Evolutionary conservation across 2,329 filamentous ascomycete genomes (phyloP).

Genomic region (Zasmidium cellare): DNA sequence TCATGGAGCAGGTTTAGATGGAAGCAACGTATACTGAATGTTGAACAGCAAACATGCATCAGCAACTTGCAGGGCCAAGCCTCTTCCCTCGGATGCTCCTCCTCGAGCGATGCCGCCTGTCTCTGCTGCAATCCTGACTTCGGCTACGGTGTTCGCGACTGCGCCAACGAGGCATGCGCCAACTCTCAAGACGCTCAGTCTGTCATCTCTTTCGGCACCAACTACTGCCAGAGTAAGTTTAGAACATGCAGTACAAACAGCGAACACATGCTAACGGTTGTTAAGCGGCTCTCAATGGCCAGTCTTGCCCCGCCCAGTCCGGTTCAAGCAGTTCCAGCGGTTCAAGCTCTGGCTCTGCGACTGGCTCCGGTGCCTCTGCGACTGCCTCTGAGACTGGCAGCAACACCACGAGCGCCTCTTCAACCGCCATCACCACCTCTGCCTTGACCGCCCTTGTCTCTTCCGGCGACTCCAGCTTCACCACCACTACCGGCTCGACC

Average conservation of each 20-base stretch:
- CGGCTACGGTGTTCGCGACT: slow-evolving; percentile 42
- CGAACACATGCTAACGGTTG: not conserved
- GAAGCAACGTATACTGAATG: slow-evolving; percentile 9
- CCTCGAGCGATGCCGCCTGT: slow-evolving; percentile 33
- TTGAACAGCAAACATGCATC: slow-evolving; percentile 36
- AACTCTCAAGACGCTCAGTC: slow-evolving; percentile 24
- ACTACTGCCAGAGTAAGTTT: slow-evolving; percentile 34
- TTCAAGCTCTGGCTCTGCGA: slow-evolving; percentile 4
- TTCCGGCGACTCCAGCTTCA: slow-evolving; percentile 29
- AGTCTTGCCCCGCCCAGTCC: slow-evolving; percentile 18
- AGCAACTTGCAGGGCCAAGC: slow-evolving; percentile 38
- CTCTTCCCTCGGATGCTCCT: slow-evolving; percentile 31
- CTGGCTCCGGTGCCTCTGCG: slow-evolving; percentile 10
- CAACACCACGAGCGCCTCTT: not conserved
- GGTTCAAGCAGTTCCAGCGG: not conserved
- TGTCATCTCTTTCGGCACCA: slow-evolving; percentile 36
- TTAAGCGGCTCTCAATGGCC: slow-evolving; percentile 6
- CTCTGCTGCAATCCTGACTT: slow-evolving; percentile 38
- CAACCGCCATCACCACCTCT: slow-evolving; percentile 30
- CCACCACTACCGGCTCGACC: slow-evolving; percentile 36
- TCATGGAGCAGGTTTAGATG: slow-evolving; percentile 7
- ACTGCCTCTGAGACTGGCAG: slow-evolving; percentile 7
- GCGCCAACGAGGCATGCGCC: slow-evolving; percentile 37
- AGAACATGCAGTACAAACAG: not conserved
- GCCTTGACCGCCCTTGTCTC: slow-evolving; percentile 33